Percentiles rank a stretch among this genome's conserved stretches.
These are phyloP conservation scores for Aspergillus kassunensis DNA, from an alignment of 495 filamentous ascomycete species.

Conservation along the genomic window DNA sequence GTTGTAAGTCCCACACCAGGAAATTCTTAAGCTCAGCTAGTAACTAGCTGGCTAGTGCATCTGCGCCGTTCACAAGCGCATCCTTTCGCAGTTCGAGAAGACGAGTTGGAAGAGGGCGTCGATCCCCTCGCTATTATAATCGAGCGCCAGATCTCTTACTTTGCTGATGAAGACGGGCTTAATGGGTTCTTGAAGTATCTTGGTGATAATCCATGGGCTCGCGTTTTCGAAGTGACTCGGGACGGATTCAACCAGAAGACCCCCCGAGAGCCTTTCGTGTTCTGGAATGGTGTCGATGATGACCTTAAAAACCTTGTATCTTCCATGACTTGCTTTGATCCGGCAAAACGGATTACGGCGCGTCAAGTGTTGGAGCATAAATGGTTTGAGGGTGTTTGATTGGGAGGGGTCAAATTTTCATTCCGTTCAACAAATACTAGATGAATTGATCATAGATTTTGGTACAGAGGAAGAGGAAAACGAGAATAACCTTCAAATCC, in stretches of 20 bases:
- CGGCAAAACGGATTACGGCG: too few species aligned
- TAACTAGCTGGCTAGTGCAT: slow-evolving; percentile 23
- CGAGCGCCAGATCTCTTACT: slow-evolving; percentile 47
- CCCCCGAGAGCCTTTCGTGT: slow-evolving; percentile 28
- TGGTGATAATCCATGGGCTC: slow-evolving; percentile 38
- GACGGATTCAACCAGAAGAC: slow-evolving; percentile 34
- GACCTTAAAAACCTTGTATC: too few species aligned
- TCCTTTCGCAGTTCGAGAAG: slow-evolving; percentile 25
- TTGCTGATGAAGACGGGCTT: slow-evolving; percentile 40
- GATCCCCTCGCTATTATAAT: slow-evolving; percentile 44
- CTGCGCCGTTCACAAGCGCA: slow-evolving; percentile 24
- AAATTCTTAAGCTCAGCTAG: background rate
- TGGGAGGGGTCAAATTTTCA: too few species aligned
- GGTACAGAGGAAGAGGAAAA: too few species aligned
- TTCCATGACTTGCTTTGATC: too few species aligned
- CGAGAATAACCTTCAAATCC: too few species aligned
- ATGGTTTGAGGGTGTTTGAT: too few species aligned
- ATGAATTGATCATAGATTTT: too few species aligned
- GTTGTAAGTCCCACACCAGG: slow-evolving; percentile 22
- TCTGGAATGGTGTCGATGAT: slow-evolving; percentile 31
- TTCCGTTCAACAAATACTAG: too few species aligned
- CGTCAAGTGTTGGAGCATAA: too few species aligned
- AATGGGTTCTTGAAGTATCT: slow-evolving; percentile 31
- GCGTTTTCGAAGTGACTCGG: slow-evolving; percentile 26
- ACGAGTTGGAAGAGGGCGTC: slow-evolving; percentile 31